phyloP scores from a whole-genome alignment of 495 filamentous ascomycete genomes.

The Recurvomyces mirabilis region DNA sequence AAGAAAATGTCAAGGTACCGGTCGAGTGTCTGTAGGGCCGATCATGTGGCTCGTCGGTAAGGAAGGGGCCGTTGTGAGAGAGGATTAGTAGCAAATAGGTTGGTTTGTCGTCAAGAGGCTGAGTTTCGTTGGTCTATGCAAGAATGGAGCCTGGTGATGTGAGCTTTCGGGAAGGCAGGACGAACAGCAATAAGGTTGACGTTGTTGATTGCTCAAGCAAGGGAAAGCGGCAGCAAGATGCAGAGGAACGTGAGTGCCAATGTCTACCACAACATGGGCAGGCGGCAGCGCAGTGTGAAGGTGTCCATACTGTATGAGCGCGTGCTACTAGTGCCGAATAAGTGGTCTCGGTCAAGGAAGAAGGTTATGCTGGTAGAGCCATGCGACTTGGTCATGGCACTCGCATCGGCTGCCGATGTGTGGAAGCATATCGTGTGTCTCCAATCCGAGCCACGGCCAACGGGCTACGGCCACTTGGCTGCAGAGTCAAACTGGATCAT shows the following conservation, averaged over 20 bases:
- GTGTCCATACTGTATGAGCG: slow-evolving; percentile 2
- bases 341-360: slow-evolving; percentile 1
- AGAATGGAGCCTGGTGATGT: background rate
- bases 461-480: slow-evolving; percentile 1
- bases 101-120: background rate
- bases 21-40: background rate
- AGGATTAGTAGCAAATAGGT: background rate
- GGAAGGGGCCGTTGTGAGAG: background rate
- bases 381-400: background rate
- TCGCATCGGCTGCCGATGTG: too few species aligned
- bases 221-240: slow-evolving; percentile 13
- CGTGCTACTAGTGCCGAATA: background rate
- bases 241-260: slow-evolving; percentile 7
- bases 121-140: background rate
- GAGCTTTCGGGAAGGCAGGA: background rate
- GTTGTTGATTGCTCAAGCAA: slow-evolving; percentile 22
- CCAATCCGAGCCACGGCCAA: background rate
- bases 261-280: slow-evolving; percentile 1
- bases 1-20: background rate
- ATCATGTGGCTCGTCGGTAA: slow-evolving; percentile 3
- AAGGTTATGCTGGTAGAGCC: background rate
- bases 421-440: too few species aligned
- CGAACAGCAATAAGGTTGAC: background rate
- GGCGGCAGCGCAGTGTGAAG: slow-evolving; percentile 4
- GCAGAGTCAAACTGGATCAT: slow-evolving; percentile 1